A percentile compares a stretch with the other conserved stretches of the same genome.
These are phyloP conservation scores for Hirsutella minnesotensis DNA, from an alignment of 2,329 filamentous ascomycete genomes.

Conservation along the genomic window DNA sequence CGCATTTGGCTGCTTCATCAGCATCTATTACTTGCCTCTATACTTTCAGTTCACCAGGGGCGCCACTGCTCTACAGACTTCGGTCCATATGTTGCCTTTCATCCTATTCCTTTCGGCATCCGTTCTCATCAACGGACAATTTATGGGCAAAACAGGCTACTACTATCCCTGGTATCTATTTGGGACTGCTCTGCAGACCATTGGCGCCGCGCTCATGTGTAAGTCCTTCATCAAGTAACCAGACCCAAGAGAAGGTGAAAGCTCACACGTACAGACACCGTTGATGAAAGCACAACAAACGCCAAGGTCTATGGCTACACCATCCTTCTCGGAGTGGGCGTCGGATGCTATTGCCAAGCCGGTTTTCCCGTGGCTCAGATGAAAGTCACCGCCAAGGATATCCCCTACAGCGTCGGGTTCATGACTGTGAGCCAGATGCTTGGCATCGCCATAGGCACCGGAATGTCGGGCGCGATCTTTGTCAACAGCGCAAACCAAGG, in stretches of 20 bases:
- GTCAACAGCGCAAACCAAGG: conserved; percentile 13
- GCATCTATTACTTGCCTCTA: conserved; percentile 35
- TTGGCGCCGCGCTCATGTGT: conserved; percentile 21
- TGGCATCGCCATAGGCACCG: conserved; percentile 19
- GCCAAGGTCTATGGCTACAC: conserved; percentile 20
- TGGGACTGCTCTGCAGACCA: conserved; percentile 17
- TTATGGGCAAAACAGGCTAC: conserved; percentile 22
- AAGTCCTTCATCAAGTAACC: background rate
- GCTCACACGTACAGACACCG: conserved; percentile 1
- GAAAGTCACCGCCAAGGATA: conserved; percentile 14
- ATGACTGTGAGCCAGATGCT: conserved; percentile 20
- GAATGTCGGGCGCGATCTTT: conserved; percentile 22
- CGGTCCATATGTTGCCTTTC: conserved; percentile 26
- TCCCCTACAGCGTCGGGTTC: conserved; percentile 20
- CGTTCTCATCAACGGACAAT: conserved; percentile 22
- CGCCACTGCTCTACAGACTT: conserved; percentile 25
- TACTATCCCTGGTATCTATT: conserved; percentile 27
- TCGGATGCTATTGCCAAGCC: conserved; percentile 21
- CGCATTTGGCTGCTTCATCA: conserved; percentile 13
- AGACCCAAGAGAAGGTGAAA: no score
- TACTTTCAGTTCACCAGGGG: conserved; percentile 35
- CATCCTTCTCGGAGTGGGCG: conserved; percentile 27
- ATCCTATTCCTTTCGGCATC: conserved; percentile 22
- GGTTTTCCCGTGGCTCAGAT: conserved; percentile 23
- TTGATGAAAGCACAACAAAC: conserved; percentile 2